Percentiles rank a stretch among this genome's conserved stretches.
Conservation (phyloP, 2,329 filamentous ascomycete genomes). For the Aspergillus awamori region DNA sequence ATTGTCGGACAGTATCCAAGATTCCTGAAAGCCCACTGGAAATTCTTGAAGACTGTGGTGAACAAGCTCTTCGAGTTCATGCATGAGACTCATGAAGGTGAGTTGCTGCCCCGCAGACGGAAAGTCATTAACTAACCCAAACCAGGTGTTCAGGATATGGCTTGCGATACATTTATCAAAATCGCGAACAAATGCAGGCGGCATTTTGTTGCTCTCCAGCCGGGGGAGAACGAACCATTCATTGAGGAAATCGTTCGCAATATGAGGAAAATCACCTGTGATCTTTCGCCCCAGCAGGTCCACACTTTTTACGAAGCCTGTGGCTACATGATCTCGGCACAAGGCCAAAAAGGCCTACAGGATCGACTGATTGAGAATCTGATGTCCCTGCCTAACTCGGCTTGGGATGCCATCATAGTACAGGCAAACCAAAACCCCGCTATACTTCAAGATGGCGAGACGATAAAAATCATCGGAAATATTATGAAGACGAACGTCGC, state of each 20-base stretch:
- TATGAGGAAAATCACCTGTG: slow-evolving; percentile 92
- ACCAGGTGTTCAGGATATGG: slow-evolving; percentile 95
- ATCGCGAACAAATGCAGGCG: slow-evolving; percentile 97
- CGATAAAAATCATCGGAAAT: slow-evolving; percentile 98
- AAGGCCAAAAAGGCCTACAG: slow-evolving; percentile 92
- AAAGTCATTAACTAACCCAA: slow-evolving; percentile 32
- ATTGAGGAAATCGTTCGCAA: slow-evolving; percentile 98
- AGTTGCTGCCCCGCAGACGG: slow-evolving; percentile 28
- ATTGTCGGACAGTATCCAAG: slow-evolving; percentile 98
- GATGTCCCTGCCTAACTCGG: slow-evolving; percentile 90
- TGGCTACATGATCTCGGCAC: slow-evolving; percentile 97
- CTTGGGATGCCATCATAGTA: slow-evolving; percentile 94
- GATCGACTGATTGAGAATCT: slow-evolving; percentile 88
- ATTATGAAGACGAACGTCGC: slow-evolving; percentile 99
- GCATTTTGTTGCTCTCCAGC: slow-evolving; percentile 94
- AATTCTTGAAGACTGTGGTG: slow-evolving; percentile 98
- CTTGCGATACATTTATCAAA: slow-evolving; percentile 99
- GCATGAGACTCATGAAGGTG: slow-evolving; percentile 98
- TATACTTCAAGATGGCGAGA: slow-evolving; percentile 87
- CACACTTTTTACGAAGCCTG: slow-evolving; percentile 99
- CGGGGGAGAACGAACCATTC: slow-evolving; percentile 91
- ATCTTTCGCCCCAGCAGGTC: slow-evolving; percentile 93
- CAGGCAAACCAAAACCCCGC: slow-evolving; percentile 81
- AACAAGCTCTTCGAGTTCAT: slow-evolving; percentile 99
- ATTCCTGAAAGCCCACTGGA: slow-evolving; percentile 99